Percentiles rank a stretch among this genome's conserved stretches.
These are phyloP conservation scores for Trichoderma asperelloides DNA, from an alignment of 495 filamentous ascomycete species.

Conservation along the genomic window DNA sequence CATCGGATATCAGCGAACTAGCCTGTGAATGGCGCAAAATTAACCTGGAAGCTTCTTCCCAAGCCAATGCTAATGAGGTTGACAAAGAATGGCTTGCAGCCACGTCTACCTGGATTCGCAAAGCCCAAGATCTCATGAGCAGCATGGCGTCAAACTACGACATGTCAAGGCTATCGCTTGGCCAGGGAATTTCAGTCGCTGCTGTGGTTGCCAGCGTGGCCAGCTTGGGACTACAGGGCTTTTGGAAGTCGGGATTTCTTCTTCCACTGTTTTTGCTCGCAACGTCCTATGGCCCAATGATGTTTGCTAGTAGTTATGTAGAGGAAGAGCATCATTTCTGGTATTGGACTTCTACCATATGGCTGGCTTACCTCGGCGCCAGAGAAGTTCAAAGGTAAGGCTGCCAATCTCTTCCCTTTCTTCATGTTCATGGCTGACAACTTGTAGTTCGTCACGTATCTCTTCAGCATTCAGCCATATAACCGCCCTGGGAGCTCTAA, in stretches of 20 bases:
- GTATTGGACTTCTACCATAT: conserved; percentile 82
- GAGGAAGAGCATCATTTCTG: conserved; percentile 98
- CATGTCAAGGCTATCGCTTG: conserved; percentile 35
- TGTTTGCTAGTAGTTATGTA: conserved; percentile 96
- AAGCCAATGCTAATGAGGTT: conserved; percentile 5
- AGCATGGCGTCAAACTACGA: conserved; percentile 88
- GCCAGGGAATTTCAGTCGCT: conserved; percentile 19
- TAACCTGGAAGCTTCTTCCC: conserved; percentile 16
- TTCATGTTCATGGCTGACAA: background rate
- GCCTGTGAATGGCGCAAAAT: conserved; percentile 56
- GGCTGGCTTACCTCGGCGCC: conserved; percentile 57
- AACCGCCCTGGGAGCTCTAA: conserved; percentile 38
- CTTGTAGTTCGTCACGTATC: background rate
- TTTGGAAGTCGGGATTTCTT: conserved; percentile 11
- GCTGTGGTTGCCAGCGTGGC: conserved; percentile 11
- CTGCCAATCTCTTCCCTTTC: background rate
- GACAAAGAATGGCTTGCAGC: conserved; percentile 19
- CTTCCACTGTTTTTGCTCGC: conserved; percentile 33
- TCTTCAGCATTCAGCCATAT: background rate
- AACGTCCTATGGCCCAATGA: conserved; percentile 67
- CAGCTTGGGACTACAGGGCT: background rate
- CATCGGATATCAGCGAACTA: conserved; percentile 45
- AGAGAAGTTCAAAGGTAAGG: conserved; percentile 30
- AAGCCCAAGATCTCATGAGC: conserved; percentile 69
- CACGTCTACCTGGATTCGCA: conserved; percentile 47